Evolutionary conservation across 805 yeast species (phyloP), one percentile per base, ranked within the genome.

Genomic region (Metschnikowia dekortorum): DNA sequence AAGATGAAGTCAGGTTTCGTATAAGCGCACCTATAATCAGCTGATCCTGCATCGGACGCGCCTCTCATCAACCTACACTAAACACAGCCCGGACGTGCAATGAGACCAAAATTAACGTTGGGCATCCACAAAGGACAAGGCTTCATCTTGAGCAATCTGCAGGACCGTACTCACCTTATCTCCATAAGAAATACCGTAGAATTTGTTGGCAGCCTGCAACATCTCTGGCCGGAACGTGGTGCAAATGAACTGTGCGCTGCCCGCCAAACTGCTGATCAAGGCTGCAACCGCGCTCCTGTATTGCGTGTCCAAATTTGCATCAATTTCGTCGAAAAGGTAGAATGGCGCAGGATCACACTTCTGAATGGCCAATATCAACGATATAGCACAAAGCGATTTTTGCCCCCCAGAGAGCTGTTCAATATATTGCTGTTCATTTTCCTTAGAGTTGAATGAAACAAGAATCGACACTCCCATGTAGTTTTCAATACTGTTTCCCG

Each of bases 371-470:
- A 94, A 76, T 56, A 94, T 91, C 46, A 94, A 77, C 0, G 98
- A 91, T 58, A 94, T 83, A 0, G 99, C 98, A 73, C 98, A 91
- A n/a, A 94, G 73, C 0, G 97, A 87, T 65, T 92, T 92, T 63
- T 94, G 99, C 9, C 99, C 99, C 38, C 99, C 99, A 1, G 97
- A 89, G 14, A 94, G 74, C 64, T 91, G 97, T 64, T 89, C 96
- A 50, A 92, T 85, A 53, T 87, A 77, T 53, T 85, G 87, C 64
- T 89, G 96, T 57, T 90, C 97, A 62, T 91, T 87, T 29, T 79
- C 76, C 61, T 84, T 84, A 8, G 95, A 85, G 64, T 89, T 92
- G 75, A 92, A 92, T 0, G 97, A 88, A 2, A 91, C 97, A 8
- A 85, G 76, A 48, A 94, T 88, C 0, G 95, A 80, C 3, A 92